Evolutionary conservation across 2,329 filamentous ascomycete genomes (phyloP).

Genomic region (Cladorrhinum sp.): DNA sequence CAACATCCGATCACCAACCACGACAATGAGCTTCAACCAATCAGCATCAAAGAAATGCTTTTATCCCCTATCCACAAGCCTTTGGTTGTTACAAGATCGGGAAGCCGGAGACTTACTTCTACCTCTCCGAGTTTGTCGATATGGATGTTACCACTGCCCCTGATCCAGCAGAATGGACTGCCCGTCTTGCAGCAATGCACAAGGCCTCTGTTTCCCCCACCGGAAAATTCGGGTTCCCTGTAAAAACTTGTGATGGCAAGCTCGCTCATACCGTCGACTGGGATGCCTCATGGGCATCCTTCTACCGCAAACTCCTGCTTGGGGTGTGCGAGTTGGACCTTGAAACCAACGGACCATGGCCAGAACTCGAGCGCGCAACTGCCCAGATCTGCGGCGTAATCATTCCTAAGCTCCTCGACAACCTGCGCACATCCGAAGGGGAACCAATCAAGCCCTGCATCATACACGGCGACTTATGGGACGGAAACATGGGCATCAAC

Average conservation of each 20-base stretch:
- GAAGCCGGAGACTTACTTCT: conserved; percentile 20
- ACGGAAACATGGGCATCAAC: conserved; percentile 38
- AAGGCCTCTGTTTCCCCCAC: conserved; percentile 23
- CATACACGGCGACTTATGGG: conserved; percentile 43
- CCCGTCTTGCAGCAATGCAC: conserved; percentile 26
- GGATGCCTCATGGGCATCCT: conserved; percentile 32
- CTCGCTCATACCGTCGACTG: conserved; percentile 32
- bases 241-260: conserved; percentile 35
- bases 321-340: conserved; percentile 25
- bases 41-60: conserved; percentile 10
- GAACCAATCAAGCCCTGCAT: conserved; percentile 30
- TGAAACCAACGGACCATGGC: conserved; percentile 25
- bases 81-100: conserved; percentile 15
- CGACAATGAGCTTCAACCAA: neutral
- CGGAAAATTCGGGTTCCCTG: conserved; percentile 38
- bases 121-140: conserved; percentile 25
- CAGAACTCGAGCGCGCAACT: conserved; percentile 22
- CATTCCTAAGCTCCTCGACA: conserved; percentile 32
- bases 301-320: conserved; percentile 25
- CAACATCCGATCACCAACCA: neutral
- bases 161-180: conserved; percentile 19
- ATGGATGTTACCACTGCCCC: conserved; percentile 22
- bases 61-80: conserved; percentile 4
- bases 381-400: conserved; percentile 26
- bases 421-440: conserved; percentile 26